Evolutionary conservation across 2,329 filamentous ascomycete genomes (phyloP).

Genomic region (Penicillium sp.): DNA sequence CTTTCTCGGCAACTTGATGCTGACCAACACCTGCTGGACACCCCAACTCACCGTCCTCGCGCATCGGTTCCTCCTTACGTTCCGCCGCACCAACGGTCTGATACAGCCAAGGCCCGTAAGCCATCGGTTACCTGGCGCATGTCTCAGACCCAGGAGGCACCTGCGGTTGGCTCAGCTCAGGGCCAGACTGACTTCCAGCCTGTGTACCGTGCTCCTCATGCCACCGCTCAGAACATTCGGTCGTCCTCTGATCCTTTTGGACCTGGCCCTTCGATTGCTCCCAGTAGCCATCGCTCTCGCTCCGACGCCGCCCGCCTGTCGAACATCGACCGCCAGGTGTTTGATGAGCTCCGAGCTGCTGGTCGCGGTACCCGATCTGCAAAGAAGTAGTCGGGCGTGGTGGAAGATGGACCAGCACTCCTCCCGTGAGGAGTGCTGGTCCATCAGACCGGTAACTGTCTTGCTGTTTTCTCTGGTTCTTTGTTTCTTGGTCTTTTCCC

Average conservation of each 20-base stretch:
- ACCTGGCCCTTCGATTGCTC: neutral
- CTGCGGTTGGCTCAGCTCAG: neutral
- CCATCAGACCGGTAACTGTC: neutral
- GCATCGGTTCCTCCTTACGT: neutral
- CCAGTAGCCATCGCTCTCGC: neutral
- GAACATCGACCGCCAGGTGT: neutral
- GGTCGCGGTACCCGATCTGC: neutral
- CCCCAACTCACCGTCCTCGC: neutral
- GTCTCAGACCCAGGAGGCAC: neutral
- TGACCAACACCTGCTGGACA: neutral
- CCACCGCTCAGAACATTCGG: constrained; percentile 1
- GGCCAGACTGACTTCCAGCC: neutral
- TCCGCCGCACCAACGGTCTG: neutral
- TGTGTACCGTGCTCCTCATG: neutral
- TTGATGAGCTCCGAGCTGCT: neutral
- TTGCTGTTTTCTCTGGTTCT: neutral
- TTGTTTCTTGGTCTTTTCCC: neutral
- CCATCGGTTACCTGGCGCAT: neutral
- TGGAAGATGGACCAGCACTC: neutral
- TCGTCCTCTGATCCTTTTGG: constrained; percentile 1
- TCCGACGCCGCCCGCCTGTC: neutral
- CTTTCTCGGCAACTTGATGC: neutral
- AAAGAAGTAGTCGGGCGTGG: neutral
- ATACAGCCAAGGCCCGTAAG: neutral
- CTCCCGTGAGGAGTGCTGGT: neutral